Conservation (phyloP, 495 filamentous ascomycete species). For the Coniosporium apollinis region DNA sequence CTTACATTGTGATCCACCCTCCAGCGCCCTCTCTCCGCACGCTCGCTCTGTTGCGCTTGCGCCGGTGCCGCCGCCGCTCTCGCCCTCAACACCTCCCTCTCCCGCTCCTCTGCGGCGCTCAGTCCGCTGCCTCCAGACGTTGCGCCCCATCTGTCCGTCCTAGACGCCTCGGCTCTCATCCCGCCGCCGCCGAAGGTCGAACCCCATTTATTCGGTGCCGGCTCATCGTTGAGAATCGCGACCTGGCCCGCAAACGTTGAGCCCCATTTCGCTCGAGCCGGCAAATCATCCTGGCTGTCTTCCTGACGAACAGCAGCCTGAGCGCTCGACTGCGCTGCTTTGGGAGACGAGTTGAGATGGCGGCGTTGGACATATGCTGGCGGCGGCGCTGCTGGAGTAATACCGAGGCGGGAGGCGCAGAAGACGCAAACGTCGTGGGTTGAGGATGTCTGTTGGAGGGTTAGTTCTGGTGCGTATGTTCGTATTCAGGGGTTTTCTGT, state of each 20-base stretch:
- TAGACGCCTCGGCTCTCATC: too few relatives aligned
- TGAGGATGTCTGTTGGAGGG: slow-evolving; percentile 9
- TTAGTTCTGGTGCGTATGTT: neutral
- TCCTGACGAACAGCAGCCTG: slow-evolving; percentile 9
- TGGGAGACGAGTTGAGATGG: slow-evolving; percentile 13
- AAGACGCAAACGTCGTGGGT: slow-evolving; percentile 20
- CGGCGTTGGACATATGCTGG: slow-evolving; percentile 4
- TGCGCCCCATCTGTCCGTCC: too few relatives aligned
- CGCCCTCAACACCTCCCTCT: too few relatives aligned
- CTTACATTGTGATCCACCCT: too few relatives aligned
- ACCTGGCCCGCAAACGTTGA: slow-evolving; percentile 1
- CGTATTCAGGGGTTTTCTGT: neutral
- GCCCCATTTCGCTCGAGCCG: too few relatives aligned
- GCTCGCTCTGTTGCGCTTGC: too few relatives aligned
- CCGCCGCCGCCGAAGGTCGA: too few relatives aligned
- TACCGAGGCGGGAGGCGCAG: slow-evolving; percentile 13
- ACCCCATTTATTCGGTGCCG: neutral
- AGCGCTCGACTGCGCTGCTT: slow-evolving; percentile 9
- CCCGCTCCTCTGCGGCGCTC: too few relatives aligned
- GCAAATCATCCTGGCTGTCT: too few relatives aligned
- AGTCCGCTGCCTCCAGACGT: too few relatives aligned
- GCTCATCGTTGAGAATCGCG: neutral
- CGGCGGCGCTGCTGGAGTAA: slow-evolving; percentile 1
- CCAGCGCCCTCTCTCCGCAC: too few relatives aligned
- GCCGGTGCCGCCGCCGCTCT: too few relatives aligned